Percentiles rank a stretch among this genome's conserved stretches.
phyloP scores from a whole-genome alignment of 768 basidiomycete species.

The Scleroderma bovista region DNA sequence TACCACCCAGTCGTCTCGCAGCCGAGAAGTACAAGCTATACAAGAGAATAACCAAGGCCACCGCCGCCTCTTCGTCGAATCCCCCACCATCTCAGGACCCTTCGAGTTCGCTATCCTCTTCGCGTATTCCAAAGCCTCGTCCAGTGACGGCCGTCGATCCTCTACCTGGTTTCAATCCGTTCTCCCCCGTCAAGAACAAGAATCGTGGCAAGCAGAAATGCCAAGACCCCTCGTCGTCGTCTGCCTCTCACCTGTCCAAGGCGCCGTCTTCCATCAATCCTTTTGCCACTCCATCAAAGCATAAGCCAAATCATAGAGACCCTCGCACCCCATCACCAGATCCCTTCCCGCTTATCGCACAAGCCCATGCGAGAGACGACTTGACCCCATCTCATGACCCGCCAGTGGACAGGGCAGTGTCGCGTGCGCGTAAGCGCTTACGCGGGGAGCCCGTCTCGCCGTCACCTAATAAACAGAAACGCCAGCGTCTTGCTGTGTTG shows the following conservation, averaged over 20 bases:
- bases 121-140: conserved; percentile 45
- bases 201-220: conserved; percentile 34
- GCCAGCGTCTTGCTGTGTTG: conserved; percentile 45
- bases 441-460: conserved; percentile 82
- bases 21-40: conserved; percentile 79
- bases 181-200: conserved; percentile 71
- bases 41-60: conserved; percentile 63
- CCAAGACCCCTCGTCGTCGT: conserved; percentile 11
- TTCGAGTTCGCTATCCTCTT: conserved; percentile 22
- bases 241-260: conserved; percentile 15
- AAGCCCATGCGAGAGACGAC: conserved; percentile 10
- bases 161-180: conserved; percentile 62
- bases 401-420: conserved; percentile 40
- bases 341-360: conserved; percentile 35
- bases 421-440: conserved; percentile 72
- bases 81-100: conserved; percentile 17
- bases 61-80: conserved; percentile 29
- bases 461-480: conserved; percentile 74
- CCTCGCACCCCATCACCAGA: conserved; percentile 33
- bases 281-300: conserved; percentile 40
- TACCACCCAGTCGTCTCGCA: conserved; percentile 27
- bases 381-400: conserved; percentile 15
- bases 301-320: conserved; percentile 22
- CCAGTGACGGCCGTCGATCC: conserved; percentile 46
- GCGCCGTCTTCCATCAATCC: conserved; percentile 31